Percentiles rank a stretch among this genome's conserved stretches.
Evolutionary conservation across 2,329 filamentous ascomycete species (phyloP).

Genomic region (Venturia carpophila): DNA sequence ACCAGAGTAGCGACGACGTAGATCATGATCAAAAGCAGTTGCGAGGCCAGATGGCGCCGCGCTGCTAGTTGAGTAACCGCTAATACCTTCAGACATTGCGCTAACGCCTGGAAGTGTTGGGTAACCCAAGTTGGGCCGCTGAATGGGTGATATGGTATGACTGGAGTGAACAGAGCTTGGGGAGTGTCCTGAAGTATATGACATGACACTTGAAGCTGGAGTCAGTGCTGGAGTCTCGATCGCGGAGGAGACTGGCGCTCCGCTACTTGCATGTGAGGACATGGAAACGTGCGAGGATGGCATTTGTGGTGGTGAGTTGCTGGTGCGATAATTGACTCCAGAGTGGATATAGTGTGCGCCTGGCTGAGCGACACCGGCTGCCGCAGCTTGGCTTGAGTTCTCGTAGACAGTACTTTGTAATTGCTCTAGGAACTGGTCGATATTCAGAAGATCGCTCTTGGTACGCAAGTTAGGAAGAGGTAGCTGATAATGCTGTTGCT

Average conservation of each 20-base stretch:
- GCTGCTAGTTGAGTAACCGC: conserved; percentile 52
- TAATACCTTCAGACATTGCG: conserved; percentile 51
- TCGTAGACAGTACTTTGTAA: conserved; percentile 96
- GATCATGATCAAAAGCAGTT: conserved; percentile 52
- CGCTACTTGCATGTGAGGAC: conserved; percentile 46
- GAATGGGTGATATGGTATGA: conserved; percentile 58
- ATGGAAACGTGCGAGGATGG: conserved; percentile 24
- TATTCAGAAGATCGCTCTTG: conserved; percentile 87
- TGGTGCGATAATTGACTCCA: conserved; percentile 46
- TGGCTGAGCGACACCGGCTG: conserved; percentile 68
- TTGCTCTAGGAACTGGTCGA: conserved; percentile 91
- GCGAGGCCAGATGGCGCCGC: conserved; percentile 63
- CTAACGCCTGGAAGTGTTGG: conserved; percentile 66
- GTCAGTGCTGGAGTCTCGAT: conserved; percentile 67
- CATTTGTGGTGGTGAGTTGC: conserved; percentile 44
- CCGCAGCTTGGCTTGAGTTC: conserved; percentile 73
- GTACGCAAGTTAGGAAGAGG: conserved; percentile 85
- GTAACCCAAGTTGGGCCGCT: conserved; percentile 59
- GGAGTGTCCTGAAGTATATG: conserved; percentile 70
- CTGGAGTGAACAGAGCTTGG: conserved; percentile 59
- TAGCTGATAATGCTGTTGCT: conserved; percentile 62
- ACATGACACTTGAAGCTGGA: conserved; percentile 65
- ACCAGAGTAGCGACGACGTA: conserved; percentile 54
- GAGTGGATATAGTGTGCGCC: conserved; percentile 57
- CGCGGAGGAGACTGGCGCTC: conserved; percentile 35